Evolutionary conservation across 805 yeast species (phyloP), one percentile per base, ranked within the genome.

Genomic region (Myxozyma vanderwaltii): DNA sequence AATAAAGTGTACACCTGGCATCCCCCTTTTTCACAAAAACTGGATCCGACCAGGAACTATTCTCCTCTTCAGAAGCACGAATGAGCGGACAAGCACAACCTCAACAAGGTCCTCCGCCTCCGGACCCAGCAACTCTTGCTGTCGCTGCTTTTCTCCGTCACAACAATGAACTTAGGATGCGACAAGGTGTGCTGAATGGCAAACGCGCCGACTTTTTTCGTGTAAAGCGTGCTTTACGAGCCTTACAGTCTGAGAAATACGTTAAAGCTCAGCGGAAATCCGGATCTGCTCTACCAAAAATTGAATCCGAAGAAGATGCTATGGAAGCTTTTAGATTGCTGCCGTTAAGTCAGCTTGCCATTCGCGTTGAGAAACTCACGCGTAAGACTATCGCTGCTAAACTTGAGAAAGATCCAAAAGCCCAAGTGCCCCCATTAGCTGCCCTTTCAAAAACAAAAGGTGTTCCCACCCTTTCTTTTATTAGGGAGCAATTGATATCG

Each of bases 171-270:
- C 77, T 92, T 63, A 94, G 92, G 70, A 88, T 86, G 73, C 83
- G 99, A 68, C 81, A 82, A 62, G 97, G 97, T 13, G 72, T 86
- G n/a, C 76, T 86, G 54, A 85, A 86, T 67, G 85, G 86, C 56
- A 82, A 82, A 63, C 84, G 84, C 49, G 81, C 83, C 36, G 96
- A 89, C 59, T 91, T 94, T 73, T 94, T 92, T 81, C 80, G 96
- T 66, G 87, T 58, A 48, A 92, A 92, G 73, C 82, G 99, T 68
- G 86, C 89, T 44, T 75, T 83, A 13, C 79, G 98, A 65, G 96
- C 95, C 0, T 78, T 92, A 58, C 75, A 83, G 36, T 83, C 90
- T 55, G 86, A 82, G 1, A 91, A 86, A 46, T 94, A 90, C 74
- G 79, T 79, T 66, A 72, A 68, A 63, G 81, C 77, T 63, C 82